Evolutionary conservation across 2,329 filamentous ascomycete species (phyloP), one percentile per base, ranked within the genome.

Genomic region (Plenodomus tracheiphilus): DNA sequence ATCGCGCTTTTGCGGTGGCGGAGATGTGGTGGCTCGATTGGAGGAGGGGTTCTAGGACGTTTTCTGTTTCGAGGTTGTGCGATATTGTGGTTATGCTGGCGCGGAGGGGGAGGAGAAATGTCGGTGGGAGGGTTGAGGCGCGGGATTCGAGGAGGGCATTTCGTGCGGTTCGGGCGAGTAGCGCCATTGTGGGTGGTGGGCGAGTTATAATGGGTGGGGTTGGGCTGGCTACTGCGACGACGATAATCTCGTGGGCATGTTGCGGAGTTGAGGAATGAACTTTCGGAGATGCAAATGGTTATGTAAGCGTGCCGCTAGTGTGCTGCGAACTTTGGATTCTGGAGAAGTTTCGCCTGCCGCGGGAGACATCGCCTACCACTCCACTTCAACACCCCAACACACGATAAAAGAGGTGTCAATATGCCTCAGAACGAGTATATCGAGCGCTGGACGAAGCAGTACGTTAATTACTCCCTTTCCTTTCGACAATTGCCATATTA

Each of bases 341-440:
- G 35, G 54, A 39, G 54, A 60, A 59, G 46, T 42, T 56, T 57
- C 55, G 56, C 56, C 46, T 48, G 42, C 49, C 37, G 22, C 17
- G 18, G 13, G 17, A 7, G 20, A n/a, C 17, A 38, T 47, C 35
- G 30, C 47, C 41, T 47, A 43, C 36, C 46, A 53, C 48, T 47
- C 41, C 45, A 53, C 45, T 42, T 47, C 36, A 35, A 49, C 46
- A 41, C 36, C 20, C 49, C 34, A 41, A 46, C 40, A 38, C 41
- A 41, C 45, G 44, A 25, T 34, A 43, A 18, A 45, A 47, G 35
- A 50, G 37, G 39, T 46, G 41, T 41, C 57, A 54, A 53, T 68
- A 77, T 88, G 87, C 88, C 88, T 81, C 87, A 93, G 80, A 91
- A 91, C 75, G 88, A 89, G 76, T 88, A 81, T 54, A 79, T 79